These are phyloP conservation scores for Torrubiella hemipterigena DNA, from an alignment of 2,329 filamentous ascomycete genomes.

Conservation along the genomic window DNA sequence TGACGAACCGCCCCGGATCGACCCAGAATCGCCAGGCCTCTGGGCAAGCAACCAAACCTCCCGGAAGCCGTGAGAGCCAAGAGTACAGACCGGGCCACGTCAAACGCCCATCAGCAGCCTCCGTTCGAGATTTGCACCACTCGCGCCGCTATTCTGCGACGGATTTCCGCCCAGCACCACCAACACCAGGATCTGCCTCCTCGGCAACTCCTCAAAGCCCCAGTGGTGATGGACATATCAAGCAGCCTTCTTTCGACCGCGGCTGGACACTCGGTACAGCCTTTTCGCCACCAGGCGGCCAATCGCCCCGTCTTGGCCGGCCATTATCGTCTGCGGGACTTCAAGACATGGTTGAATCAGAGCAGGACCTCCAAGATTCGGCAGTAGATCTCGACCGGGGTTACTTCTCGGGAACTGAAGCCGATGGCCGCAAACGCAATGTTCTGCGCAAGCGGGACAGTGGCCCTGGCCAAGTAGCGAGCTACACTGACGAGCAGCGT, in stretches of 20 bases:
- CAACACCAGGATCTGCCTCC: constrained; percentile 16
- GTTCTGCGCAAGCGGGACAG: constrained; percentile 70
- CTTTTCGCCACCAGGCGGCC: constrained; percentile 22
- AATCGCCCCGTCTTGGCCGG: no score
- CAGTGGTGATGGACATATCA: constrained; percentile 38
- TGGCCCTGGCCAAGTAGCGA: constrained; percentile 58
- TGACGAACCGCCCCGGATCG: constrained; percentile 38
- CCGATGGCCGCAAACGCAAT: constrained; percentile 64
- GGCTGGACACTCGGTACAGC: constrained; percentile 55
- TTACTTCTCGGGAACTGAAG: constrained; percentile 86
- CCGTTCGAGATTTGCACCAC: constrained; percentile 70
- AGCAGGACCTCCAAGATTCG: constrained; percentile 31
- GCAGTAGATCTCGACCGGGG: constrained; percentile 65
- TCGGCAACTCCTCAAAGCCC: constrained; percentile 24
- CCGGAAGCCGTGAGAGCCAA: constrained; percentile 25
- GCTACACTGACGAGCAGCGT: constrained; percentile 64
- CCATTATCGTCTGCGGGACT: constrained; percentile 42
- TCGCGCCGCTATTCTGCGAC: constrained; percentile 80
- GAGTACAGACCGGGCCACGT: constrained; percentile 32
- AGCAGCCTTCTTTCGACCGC: constrained; percentile 57
- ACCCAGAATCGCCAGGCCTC: constrained; percentile 37
- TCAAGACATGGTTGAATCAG: constrained; percentile 29
- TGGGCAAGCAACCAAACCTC: constrained; percentile 28
- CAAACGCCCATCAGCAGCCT: constrained; percentile 65
- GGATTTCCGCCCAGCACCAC: constrained; percentile 60